phyloP scores from a whole-genome alignment of 495 filamentous ascomycete species.

The Bacidia rubella region DNA sequence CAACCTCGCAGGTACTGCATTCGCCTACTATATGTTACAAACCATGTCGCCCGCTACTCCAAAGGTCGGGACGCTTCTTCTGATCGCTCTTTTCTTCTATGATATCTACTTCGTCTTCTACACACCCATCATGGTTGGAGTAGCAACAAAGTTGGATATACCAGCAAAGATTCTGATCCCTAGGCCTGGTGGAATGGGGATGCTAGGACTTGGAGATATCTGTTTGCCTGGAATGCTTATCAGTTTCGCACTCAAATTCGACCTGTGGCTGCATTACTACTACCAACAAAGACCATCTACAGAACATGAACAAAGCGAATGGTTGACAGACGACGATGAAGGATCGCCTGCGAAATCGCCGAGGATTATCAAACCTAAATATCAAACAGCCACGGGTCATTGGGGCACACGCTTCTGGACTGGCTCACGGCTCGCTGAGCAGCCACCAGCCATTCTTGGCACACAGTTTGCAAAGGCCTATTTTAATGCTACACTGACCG shows the following conservation, averaged over 20 bases:
- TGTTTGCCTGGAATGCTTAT: slow-evolving; percentile 92
- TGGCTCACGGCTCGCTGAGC: slow-evolving; percentile 17
- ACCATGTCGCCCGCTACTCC: slow-evolving; percentile 88
- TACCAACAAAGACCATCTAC: slow-evolving; percentile 28
- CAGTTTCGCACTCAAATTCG: slow-evolving; percentile 74
- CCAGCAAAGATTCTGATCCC: slow-evolving; percentile 90
- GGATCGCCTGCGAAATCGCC: too few relatives aligned
- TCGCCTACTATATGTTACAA: slow-evolving; percentile 69
- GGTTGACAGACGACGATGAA: too few relatives aligned
- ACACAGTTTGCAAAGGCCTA: slow-evolving; percentile 67
- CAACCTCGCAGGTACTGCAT: slow-evolving; percentile 75
- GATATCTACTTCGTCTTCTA: slow-evolving; percentile 97
- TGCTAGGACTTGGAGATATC: slow-evolving; percentile 90
- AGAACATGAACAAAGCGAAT: not conserved
- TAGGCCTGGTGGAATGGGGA: slow-evolving; percentile 49
- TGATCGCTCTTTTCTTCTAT: slow-evolving; percentile 75
- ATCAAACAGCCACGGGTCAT: slow-evolving; percentile 45
- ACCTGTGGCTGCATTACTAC: slow-evolving; percentile 72
- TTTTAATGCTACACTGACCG: slow-evolving; percentile 64
- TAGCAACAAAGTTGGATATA: slow-evolving; percentile 78
- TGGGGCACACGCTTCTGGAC: slow-evolving; percentile 89
- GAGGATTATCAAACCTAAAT: slow-evolving; percentile 43
- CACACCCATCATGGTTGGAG: slow-evolving; percentile 92
- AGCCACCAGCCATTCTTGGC: slow-evolving; percentile 1
- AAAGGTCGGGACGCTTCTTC: slow-evolving; percentile 61